Conservation (phyloP, 2,329 filamentous ascomycete species). For the Xylariaceae sp. region DNA sequence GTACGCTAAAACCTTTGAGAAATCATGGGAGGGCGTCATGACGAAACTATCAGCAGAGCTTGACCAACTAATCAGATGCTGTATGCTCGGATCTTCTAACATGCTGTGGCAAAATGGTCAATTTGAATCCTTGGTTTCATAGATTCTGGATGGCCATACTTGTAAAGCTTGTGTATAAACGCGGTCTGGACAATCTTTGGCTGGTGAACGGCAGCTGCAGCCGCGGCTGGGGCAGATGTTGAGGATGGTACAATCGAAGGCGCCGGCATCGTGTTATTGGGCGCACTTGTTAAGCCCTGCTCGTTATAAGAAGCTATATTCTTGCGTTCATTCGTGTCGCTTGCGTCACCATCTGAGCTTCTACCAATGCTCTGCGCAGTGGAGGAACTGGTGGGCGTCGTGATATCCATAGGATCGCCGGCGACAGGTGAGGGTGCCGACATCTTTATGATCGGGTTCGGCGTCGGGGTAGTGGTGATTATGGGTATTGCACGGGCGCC, state of each 20-base stretch:
- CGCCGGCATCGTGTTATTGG: conserved; percentile 44
- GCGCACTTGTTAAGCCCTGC: conserved; percentile 30
- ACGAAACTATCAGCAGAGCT: conserved; percentile 93
- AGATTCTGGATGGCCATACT: conserved; percentile 54
- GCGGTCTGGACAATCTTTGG: conserved; percentile 98
- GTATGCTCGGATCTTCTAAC: conserved; percentile 89
- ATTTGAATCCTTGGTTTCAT: not conserved
- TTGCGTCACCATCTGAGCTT: conserved; percentile 41
- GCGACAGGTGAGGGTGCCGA: conserved; percentile 52
- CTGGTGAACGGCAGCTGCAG: conserved; percentile 75
- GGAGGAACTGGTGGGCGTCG: conserved; percentile 48
- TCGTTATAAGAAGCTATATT: conserved; percentile 41
- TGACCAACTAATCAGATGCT: conserved; percentile 96
- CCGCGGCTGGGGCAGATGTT: conserved; percentile 45
- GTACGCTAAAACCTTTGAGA: conserved; percentile 95
- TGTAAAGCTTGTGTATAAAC: conserved; percentile 98
- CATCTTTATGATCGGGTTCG: conserved; percentile 54
- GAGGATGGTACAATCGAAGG: conserved; percentile 18
- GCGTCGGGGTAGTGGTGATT: conserved; percentile 32
- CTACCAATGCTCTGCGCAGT: conserved; percentile 43
- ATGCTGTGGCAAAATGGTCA: conserved; percentile 61
- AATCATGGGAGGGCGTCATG: conserved; percentile 96
- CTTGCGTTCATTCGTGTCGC: conserved; percentile 37
- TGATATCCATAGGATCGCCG: conserved; percentile 59
- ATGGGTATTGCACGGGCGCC: conserved; percentile 55